These are phyloP conservation scores for Camellia lanceoleosa DNA, from an alignment of 148 eudicot genomes.

Conservation along the genomic window DNA sequence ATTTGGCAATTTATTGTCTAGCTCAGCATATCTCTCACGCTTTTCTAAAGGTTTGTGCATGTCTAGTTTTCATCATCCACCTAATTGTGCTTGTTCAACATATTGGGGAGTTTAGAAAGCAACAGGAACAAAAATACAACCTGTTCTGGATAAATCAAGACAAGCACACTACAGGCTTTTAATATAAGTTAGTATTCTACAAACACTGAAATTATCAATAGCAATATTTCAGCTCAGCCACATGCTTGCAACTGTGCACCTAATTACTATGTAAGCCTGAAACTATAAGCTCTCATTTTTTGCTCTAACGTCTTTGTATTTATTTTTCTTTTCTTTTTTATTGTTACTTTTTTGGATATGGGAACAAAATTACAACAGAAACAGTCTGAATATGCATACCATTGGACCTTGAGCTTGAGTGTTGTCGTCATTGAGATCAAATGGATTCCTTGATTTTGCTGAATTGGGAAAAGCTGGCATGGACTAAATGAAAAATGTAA, in stretches of 20 bases:
- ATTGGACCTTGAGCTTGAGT: conserved; percentile 29
- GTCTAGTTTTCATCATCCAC: no score
- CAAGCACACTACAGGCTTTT: no score
- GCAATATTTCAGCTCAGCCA: conserved; percentile 5
- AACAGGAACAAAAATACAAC: no score
- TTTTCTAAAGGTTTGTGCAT: not conserved
- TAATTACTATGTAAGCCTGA: not conserved
- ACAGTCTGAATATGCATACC: conserved; percentile 35
- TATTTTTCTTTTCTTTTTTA: not conserved
- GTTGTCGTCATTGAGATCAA: conserved; percentile 47
- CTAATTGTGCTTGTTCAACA: no score
- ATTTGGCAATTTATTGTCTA: not conserved
- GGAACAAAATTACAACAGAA: not conserved
- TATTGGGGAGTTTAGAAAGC: no score
- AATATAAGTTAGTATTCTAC: not conserved
- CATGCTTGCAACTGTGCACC: not conserved
- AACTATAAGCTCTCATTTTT: not conserved
- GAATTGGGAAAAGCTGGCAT: conserved; percentile 29
- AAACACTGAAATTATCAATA: not conserved
- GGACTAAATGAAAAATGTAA: conserved; percentile 33
- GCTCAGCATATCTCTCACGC: not conserved
- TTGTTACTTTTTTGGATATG: not conserved
- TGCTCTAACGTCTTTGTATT: not conserved
- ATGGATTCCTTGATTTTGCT: conserved; percentile 62
- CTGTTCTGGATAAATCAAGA: no score